Base-by-base conservation (phyloP, 2,329 filamentous ascomycete genomes). In the Raffaelea ambrosiae region DNA sequence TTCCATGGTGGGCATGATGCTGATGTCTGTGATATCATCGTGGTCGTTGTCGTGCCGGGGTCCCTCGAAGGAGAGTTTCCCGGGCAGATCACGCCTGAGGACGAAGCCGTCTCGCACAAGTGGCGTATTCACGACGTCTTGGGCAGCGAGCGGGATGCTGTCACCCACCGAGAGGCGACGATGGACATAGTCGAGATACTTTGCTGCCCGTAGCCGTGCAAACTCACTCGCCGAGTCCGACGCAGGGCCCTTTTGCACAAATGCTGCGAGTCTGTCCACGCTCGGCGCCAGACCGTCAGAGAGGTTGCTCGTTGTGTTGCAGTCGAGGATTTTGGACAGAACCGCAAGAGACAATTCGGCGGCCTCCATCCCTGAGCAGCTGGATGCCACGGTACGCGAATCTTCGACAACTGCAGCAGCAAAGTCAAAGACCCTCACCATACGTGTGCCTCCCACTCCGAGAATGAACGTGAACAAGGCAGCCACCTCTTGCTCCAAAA, bases 11-110 rank as follows among this genome's bases (percentile, higher is more conserved):
- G 72, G 71, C 48, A 74, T 54, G 45, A 74, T 70, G 41, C 57
- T 55, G 46, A 75, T 72, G 3, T 67, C 53, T 18, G 53, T 47
- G 48, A 74, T 71, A 48, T 68, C 60, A 2, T 54, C 57, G 40
- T 66, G 57, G 56, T 74, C 71, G 48, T 74, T 75, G 58, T 73
- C 64, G 47, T 74, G 70, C 5, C 70, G 63, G 3, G 46, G 51
- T 3, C 48, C 48, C 1, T 51, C 38, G 3, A 39, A 13, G 5
- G 53, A 54, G 3, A 53, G 23, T 1, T 39, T 14, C 0, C 51
- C 53, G 0, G 53, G 53, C 5, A 48, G 19, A 16, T 53, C 53
- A 13, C 29, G 19, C 4, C 21, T 29, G 5, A 44, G 18, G 9
- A 19, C 16, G 29, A 46, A 47, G 5, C 14, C 16, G 5, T 38